Conservation (phyloP, 345 rosid species). For the Arabidopsis arenosa region DNA sequence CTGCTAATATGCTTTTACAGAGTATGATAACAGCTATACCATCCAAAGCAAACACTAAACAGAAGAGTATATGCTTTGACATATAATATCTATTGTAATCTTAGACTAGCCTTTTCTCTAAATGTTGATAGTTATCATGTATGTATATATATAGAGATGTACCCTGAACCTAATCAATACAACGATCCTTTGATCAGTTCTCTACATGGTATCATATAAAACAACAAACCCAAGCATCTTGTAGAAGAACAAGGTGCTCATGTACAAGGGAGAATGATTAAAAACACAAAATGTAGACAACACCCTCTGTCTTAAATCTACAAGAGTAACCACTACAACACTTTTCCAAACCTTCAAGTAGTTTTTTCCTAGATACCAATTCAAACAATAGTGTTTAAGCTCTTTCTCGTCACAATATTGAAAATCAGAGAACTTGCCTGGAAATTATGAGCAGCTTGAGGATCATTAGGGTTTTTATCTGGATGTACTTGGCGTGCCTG, state of each 20-base stretch:
- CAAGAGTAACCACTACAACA: conserved; percentile 12
- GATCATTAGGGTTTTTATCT: conserved; percentile 94
- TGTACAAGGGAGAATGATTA: conserved; percentile 1
- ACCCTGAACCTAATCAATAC: background rate
- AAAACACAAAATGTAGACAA: background rate
- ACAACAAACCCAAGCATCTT: conserved; percentile 14
- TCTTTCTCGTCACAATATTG: background rate
- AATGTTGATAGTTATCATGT: background rate
- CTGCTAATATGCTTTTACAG: background rate
- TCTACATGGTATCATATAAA: background rate
- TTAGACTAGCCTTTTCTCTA: background rate
- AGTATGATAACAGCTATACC: background rate
- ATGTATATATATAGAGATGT: background rate
- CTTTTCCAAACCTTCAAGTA: background rate
- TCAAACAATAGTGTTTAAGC: conserved; percentile 3
- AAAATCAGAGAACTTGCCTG: conserved; percentile 58
- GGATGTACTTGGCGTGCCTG: conserved; percentile 99
- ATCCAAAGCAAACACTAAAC: too few relatives aligned
- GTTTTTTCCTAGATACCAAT: background rate
- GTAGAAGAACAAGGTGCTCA: conserved; percentile 8
- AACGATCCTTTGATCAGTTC: background rate
- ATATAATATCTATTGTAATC: background rate
- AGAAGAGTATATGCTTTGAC: background rate
- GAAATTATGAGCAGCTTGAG: conserved; percentile 91
- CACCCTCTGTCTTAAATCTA: background rate